Evolutionary conservation across 31 red algal species (phyloP), one percentile per base, ranked within the genome.

Genomic region (Endocladia muricata): DNA sequence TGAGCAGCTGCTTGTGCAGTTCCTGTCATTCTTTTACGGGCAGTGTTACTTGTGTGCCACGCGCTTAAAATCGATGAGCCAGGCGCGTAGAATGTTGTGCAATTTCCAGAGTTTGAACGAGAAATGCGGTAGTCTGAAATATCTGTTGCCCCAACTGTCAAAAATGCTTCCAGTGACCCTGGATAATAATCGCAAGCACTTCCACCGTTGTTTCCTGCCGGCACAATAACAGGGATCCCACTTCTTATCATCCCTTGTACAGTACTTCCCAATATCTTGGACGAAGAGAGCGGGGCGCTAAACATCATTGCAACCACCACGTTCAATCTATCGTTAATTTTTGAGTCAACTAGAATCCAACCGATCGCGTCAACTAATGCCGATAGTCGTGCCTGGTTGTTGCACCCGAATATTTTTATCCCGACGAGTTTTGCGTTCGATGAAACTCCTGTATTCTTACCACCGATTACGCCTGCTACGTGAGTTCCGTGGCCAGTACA

Each of bases 401-500:
- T 48, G 41, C 80, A 84, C 21, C 82, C 89, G 44, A 77, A 81
- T 21, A 86, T 75, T 28, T 82, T 23, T 33, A 93, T 56, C 22
- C 76, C 37, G 39, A 86, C 58, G 9, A 93, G 23, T 13, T 59
- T 55, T 4, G 77, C 81, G 21, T 61, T 68, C 41, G 51, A 66
- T 21, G 89, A 77, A 25, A 93, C 76, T 2, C 89, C 89, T 13
- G 61, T 58, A 13, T 35, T 76, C 41, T 66, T 74, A 54, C 89
- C 89, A 1, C 42, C 89, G 21, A 93, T 79, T 9, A 86, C 69
- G 23, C 68, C 82, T 9, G 89, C 74, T 19, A 80, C 52, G 40
- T 93, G 89, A 42, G 89, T 93, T 2, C 89, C 89, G 49, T 85
- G 80, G 19, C 89, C 89, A 47, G 81, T 93, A 61, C 79, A 93